phyloP scores from a whole-genome alignment of 1,284 basidiomycete species.

The Pholiota adiposa region DNA sequence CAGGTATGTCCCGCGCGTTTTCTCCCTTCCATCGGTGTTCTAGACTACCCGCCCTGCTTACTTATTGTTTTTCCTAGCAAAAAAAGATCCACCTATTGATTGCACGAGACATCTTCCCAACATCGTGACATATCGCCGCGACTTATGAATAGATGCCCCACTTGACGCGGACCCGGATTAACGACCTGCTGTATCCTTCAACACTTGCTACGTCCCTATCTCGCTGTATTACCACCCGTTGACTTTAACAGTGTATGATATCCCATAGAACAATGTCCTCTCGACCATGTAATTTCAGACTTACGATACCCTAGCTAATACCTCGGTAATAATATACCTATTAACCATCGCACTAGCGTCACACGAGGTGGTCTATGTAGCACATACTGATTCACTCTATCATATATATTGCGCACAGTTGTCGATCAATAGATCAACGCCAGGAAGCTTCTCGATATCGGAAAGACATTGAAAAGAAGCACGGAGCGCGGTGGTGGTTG shows the following conservation, averaged over 20 bases:
- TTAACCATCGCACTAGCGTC: not conserved
- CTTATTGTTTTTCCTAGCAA: constrained; percentile 6
- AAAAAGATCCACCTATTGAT: constrained; percentile 22
- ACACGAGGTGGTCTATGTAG: constrained; percentile 1
- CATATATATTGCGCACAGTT: not conserved
- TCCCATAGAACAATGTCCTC: not conserved
- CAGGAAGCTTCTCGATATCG: not conserved
- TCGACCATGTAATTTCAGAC: not conserved
- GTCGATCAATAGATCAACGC: constrained; percentile 1
- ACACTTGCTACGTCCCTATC: not conserved
- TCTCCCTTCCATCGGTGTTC: constrained; percentile 1
- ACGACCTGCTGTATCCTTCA: not conserved
- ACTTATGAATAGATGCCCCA: constrained; percentile 5
- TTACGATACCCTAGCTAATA: not conserved
- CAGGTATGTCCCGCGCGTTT: constrained; percentile 13
- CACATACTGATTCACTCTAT: not conserved
- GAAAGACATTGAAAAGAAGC: not conserved
- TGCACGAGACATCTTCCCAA: constrained; percentile 8
- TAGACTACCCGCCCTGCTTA: constrained; percentile 8
- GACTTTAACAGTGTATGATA: not conserved
- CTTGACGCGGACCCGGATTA: constrained; percentile 2
- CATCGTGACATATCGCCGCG: constrained; percentile 16
- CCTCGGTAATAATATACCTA: not conserved
- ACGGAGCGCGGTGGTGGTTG: not conserved
- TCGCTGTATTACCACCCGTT: not conserved